Percentiles rank a stretch among this genome's conserved stretches.
Conservation (phyloP, 2,329 filamentous ascomycete species). For the Teratosphaeria epicoccoides region DNA sequence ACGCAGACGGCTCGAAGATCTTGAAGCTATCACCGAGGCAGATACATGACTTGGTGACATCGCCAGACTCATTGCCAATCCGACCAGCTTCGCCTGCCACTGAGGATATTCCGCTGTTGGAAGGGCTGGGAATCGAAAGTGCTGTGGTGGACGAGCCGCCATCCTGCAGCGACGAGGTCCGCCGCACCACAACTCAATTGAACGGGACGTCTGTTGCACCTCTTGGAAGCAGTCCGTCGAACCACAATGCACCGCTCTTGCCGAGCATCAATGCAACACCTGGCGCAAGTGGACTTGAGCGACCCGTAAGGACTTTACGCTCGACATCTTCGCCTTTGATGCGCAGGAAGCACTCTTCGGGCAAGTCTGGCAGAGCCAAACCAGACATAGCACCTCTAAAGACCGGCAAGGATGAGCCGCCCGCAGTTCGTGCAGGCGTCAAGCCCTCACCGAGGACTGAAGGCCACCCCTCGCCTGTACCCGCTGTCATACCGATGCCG, state of each 20-base stretch:
- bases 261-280: slow-evolving; percentile 23
- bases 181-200: not conserved
- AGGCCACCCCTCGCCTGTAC: slow-evolving; percentile 34
- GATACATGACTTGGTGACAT: slow-evolving; percentile 45
- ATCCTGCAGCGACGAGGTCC: not conserved
- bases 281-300: slow-evolving; percentile 7
- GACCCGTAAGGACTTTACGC: slow-evolving; percentile 25
- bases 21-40: slow-evolving; percentile 45
- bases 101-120: slow-evolving; percentile 21
- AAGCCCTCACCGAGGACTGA: slow-evolving; percentile 27
- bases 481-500: slow-evolving; percentile 47
- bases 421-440: not conserved
- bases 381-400: slow-evolving; percentile 24
- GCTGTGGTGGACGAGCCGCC: not conserved
- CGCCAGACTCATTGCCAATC: slow-evolving; percentile 44
- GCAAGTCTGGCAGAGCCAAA: slow-evolving; percentile 10
- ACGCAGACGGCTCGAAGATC: slow-evolving; percentile 1
- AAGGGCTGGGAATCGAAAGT: slow-evolving; percentile 1
- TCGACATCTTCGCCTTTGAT: slow-evolving; percentile 29
- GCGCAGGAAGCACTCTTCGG: slow-evolving; percentile 27
- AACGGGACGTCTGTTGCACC: not conserved
- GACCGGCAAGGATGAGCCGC: slow-evolving; percentile 20
- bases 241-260: slow-evolving; percentile 12
- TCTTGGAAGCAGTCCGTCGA: not conserved
- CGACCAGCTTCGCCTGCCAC: slow-evolving; percentile 31